Evolutionary conservation across 805 yeast species (phyloP), one percentile per base, ranked within the genome.

Genomic region (Henningerozyma blattae): DNA sequence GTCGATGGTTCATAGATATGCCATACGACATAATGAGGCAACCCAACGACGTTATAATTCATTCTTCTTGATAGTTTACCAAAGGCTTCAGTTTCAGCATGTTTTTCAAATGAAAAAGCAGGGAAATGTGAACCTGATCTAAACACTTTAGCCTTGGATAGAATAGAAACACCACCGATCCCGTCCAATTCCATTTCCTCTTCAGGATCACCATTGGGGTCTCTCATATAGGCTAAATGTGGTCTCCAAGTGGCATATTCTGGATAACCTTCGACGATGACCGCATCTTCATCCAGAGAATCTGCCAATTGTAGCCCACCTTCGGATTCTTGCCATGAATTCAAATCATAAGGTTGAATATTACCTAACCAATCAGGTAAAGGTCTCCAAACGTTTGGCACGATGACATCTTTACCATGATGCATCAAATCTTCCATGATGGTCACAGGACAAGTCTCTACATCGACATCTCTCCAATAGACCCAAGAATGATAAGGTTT

Each of bases 341-440:
- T 91, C 52, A 91, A 70, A 59, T 91, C 98, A 56, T 91, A 91
- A 1, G 97, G 86, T 58, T 91, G 98, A 53, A 83, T 93, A 16
- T 47, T 47, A 43, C 74, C 72, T 41, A 91, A 69, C 59, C 87
- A 91, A 30, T 77, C 79, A 3, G 98, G 98, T 40, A 91, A 66
- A 2, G 97, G 98, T 47, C 98, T 70, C 98, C 98, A 91, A 22
- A 91, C 95, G 50, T 91, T 85, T 19, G 85, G 94, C 27, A 79
- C 69, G 54, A 82, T 65, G 13, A 82, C 80, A 49, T 82, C 94
- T 50, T 67, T 77, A 42, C 71, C 69, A 41, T 64, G 65, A 41
- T 69, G 67, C 89, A 82, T 81, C 58, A 82, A 62, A 48, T 70
- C 77, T 55, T 82, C 76, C 40, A 82, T 71, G 32, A 82, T 77